Conservation (phyloP, 1,284 basidiomycete species). For the Abortiporus biennis region DNA sequence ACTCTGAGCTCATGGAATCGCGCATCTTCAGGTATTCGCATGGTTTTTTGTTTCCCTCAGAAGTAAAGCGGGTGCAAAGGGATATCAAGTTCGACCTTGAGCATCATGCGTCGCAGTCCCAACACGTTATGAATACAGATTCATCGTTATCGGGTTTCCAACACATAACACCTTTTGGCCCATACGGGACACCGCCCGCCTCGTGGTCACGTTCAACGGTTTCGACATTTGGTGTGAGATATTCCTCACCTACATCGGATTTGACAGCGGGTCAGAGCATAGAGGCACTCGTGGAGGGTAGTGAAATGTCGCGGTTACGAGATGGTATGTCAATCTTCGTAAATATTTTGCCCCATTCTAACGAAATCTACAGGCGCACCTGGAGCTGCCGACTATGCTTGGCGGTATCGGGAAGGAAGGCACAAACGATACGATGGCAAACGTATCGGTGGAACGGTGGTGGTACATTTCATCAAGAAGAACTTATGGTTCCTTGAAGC, state of each 20-base stretch:
- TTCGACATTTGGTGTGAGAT: conserved; percentile 73
- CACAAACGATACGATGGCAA: conserved; percentile 58
- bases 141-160: conserved; percentile 3
- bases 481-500: conserved; percentile 96
- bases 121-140: conserved; percentile 10
- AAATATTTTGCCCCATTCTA: conserved; percentile 1
- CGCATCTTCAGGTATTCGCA: conserved; percentile 73
- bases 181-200: conserved; percentile 26
- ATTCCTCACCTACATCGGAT: conserved; percentile 61
- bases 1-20: conserved; percentile 6
- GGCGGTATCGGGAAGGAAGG: conserved; percentile 67
- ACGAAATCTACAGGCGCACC: conserved; percentile 27
- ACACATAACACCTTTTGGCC: conserved; percentile 2
- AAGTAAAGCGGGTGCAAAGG: conserved; percentile 65
- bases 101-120: conserved; percentile 14
- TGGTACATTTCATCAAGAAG: conserved; percentile 97
- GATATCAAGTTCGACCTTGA: conserved; percentile 27
- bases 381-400: conserved; percentile 52
- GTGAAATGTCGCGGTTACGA: conserved; percentile 64
- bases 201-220: conserved; percentile 79
- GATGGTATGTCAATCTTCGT: conserved; percentile 40
- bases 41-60: conserved; percentile 95
- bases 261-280: conserved; percentile 69
- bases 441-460: conserved; percentile 86
- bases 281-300: conserved; percentile 71